Percentiles rank a stretch among this genome's conserved stretches.
Evolutionary conservation across 768 basidiomycete species (phyloP).

Genomic region (Amanita pallidorosea): DNA sequence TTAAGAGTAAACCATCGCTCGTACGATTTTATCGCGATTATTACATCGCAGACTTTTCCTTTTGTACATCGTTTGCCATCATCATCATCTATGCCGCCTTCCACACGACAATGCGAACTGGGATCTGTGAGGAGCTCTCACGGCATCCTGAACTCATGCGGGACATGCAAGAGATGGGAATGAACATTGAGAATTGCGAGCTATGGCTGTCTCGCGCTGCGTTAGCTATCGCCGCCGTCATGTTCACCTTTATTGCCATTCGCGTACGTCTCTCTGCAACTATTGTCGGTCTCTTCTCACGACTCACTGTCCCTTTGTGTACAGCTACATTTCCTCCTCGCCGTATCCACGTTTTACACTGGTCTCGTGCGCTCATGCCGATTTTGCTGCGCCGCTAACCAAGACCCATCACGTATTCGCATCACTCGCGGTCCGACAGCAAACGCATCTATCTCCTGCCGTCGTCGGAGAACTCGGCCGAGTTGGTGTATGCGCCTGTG

Average conservation of each 20-base stretch:
- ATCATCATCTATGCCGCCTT: slow-evolving; percentile 51
- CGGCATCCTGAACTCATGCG: slow-evolving; percentile 68
- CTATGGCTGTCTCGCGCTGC: slow-evolving; percentile 64
- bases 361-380: slow-evolving; percentile 34
- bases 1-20: slow-evolving; percentile 48
- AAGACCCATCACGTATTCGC: slow-evolving; percentile 5
- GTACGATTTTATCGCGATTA: slow-evolving; percentile 79
- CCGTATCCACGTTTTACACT: slow-evolving; percentile 56
- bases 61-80: slow-evolving; percentile 49
- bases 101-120: slow-evolving; percentile 40
- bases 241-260: slow-evolving; percentile 53
- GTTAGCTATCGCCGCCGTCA: slow-evolving; percentile 43
- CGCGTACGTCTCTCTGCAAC: slow-evolving; percentile 41
- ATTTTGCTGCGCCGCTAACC: slow-evolving; percentile 8
- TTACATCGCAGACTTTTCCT: slow-evolving; percentile 68
- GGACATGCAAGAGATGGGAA: slow-evolving; percentile 57
- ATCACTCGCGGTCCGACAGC: slow-evolving; percentile 13
- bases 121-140: slow-evolving; percentile 65
- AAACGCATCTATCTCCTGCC: slow-evolving; percentile 60
- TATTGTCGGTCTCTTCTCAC: neutral
- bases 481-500: slow-evolving; percentile 64
- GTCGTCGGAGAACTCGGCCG: slow-evolving; percentile 10
- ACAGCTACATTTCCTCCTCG: slow-evolving; percentile 69
- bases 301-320: neutral
- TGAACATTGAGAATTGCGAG: slow-evolving; percentile 75